A percentile compares a stretch with the other conserved stretches of the same genome.
phyloP scores from a whole-genome alignment of 306 rosid genomes.

The Astragalus glycyphyllos region DNA sequence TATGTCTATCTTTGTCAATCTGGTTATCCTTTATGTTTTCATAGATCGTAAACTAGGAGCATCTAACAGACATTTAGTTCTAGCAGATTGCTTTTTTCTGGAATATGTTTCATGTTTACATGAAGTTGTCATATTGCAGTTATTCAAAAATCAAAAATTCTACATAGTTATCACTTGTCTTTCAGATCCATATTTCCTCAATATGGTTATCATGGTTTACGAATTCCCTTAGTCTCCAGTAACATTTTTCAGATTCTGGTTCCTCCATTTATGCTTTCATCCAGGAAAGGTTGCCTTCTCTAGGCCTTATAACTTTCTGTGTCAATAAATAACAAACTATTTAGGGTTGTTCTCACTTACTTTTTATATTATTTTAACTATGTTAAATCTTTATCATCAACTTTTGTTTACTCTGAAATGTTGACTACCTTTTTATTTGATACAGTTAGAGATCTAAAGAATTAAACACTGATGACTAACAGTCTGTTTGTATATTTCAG shows the following conservation, averaged over 20 bases:
- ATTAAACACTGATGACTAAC: conserved; percentile 26
- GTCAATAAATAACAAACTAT: not conserved
- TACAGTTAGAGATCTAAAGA: conserved; percentile 30
- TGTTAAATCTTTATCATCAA: not conserved
- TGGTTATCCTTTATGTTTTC: conserved; percentile 5
- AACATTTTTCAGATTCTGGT: conserved; percentile 16
- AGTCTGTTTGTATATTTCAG: conserved; percentile 57
- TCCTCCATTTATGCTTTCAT: conserved; percentile 28
- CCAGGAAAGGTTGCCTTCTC: conserved; percentile 18
- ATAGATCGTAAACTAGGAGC: conserved; percentile 9
- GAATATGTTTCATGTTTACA: conserved; percentile 32
- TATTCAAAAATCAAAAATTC: not conserved
- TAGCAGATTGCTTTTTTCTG: conserved; percentile 32
- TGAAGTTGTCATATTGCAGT: conserved; percentile 4
- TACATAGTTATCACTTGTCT: conserved; percentile 8
- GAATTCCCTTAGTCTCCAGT: conserved; percentile 4
- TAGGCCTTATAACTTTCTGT: not conserved
- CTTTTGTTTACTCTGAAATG: conserved; percentile 33
- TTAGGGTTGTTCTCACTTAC: conserved; percentile 6
- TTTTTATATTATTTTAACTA: conserved; percentile 21
- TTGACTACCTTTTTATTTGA: conserved; percentile 11
- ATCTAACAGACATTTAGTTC: not conserved
- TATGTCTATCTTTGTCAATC: conserved; percentile 34
- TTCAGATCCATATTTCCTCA: conserved; percentile 14
- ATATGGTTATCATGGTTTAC: conserved; percentile 28